Percentiles rank a stretch among this genome's conserved stretches.
Conservation (phyloP, 352 stramenopile genomes). For the Phytophthora citricola region DNA sequence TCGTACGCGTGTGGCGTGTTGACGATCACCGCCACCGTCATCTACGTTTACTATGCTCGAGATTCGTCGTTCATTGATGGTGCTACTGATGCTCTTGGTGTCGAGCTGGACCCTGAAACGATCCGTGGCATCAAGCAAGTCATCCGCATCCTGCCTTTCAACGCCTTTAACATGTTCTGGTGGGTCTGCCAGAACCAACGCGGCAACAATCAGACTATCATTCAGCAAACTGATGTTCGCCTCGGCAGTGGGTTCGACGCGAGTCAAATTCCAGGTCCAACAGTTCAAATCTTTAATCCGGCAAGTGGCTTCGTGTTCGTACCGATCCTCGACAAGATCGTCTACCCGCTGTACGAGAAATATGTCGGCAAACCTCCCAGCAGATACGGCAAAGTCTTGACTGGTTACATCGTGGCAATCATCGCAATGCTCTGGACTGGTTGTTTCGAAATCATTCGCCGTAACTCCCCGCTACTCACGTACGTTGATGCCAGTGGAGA, state of each 20-base stretch:
- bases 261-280: conserved; percentile 56
- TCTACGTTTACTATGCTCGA: conserved; percentile 55
- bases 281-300: conserved; percentile 57
- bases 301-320: conserved; percentile 49
- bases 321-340: conserved; percentile 43
- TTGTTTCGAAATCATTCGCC: conserved; percentile 46
- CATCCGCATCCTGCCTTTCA: conserved; percentile 31
- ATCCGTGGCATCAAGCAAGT: conserved; percentile 67
- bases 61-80: conserved; percentile 58
- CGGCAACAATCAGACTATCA: conserved; percentile 73
- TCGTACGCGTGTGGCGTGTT: conserved; percentile 51
- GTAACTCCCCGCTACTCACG: conserved; percentile 29
- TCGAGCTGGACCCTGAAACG: conserved; percentile 43
- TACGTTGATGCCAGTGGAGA: conserved; percentile 28
- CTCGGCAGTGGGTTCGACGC: conserved; percentile 38
- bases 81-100: conserved; percentile 47
- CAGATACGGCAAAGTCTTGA: conserved; percentile 45
- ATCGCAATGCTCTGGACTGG: conserved; percentile 53
- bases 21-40: conserved; percentile 41
- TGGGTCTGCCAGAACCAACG: conserved; percentile 65
- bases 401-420: conserved; percentile 45
- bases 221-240: conserved; percentile 67
- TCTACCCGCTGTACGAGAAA: conserved; percentile 56
- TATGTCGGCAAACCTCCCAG: conserved; percentile 44
- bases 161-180: conserved; percentile 67